These are phyloP conservation scores for Colletotrichum graminicola DNA, from an alignment of 2,329 filamentous ascomycete genomes.

Conservation along the genomic window DNA sequence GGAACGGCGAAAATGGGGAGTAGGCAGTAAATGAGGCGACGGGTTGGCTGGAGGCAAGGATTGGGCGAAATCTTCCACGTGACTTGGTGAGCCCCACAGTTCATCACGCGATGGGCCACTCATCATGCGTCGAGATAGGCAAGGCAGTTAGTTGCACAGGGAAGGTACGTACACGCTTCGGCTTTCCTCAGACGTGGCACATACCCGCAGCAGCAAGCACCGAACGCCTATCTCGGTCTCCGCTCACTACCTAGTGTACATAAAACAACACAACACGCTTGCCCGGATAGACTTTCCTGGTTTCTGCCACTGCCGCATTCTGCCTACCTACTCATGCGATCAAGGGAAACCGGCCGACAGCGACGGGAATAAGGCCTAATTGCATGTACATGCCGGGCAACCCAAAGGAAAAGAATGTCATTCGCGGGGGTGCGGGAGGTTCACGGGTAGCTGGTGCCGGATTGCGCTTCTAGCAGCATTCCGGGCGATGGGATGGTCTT, in stretches of 20 bases:
- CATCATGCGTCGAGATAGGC: slow-evolving; percentile 33
- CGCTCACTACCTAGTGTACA: background rate
- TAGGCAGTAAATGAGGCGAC: slow-evolving; percentile 43
- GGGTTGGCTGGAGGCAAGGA: slow-evolving; percentile 40
- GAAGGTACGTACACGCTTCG: slow-evolving; percentile 32
- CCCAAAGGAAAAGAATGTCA: slow-evolving; percentile 4
- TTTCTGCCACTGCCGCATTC: slow-evolving; percentile 9
- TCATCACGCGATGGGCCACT: slow-evolving; percentile 40
- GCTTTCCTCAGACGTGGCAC: slow-evolving; percentile 39
- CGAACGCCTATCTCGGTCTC: slow-evolving; percentile 37
- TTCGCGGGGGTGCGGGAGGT: background rate
- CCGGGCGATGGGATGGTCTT: slow-evolving; percentile 6
- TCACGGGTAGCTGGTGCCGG: background rate
- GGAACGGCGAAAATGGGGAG: slow-evolving; percentile 43
- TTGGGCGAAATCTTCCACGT: slow-evolving; percentile 35
- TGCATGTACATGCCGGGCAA: background rate
- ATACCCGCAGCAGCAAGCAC: background rate
- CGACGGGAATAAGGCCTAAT: background rate
- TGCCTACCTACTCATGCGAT: background rate
- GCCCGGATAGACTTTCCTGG: slow-evolving; percentile 20
- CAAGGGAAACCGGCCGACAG: background rate
- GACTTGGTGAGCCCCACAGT: slow-evolving; percentile 20
- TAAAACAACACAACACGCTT: slow-evolving; percentile 3
- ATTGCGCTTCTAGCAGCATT: background rate
- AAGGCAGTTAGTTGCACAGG: slow-evolving; percentile 3